Conservation (phyloP, 208 protist genomes). For the Acanthamoeba triangularis region DNA sequence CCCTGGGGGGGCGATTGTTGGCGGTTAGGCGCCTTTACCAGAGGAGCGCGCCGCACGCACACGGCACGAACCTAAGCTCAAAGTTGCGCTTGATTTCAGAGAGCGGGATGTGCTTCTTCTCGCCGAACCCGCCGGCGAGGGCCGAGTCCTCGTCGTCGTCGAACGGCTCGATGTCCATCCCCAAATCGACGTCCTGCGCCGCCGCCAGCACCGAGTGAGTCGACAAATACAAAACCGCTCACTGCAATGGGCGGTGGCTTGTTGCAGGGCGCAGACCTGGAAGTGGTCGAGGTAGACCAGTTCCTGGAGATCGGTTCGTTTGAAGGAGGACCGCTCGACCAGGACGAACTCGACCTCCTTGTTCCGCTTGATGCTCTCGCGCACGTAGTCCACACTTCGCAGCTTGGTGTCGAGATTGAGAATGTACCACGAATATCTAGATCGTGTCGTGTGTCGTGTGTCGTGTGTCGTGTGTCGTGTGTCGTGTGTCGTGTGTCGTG, state of each 20-base stretch:
- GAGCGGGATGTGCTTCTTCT: background rate
- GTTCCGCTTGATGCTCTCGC: conserved; percentile 11
- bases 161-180: background rate
- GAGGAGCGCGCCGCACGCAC: no score
- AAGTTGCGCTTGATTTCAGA: conserved; percentile 22
- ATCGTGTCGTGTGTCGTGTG: no score
- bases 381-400: background rate
- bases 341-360: background rate
- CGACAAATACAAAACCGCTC: background rate
- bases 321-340: background rate
- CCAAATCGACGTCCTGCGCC: conserved; percentile 4
- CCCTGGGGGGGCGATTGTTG: background rate
- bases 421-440: background rate
- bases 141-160: background rate
- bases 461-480: accelerated
- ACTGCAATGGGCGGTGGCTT: background rate
- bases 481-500: no score
- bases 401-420: conserved; percentile 14
- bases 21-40: no score
- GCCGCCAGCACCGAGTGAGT: background rate
- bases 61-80: background rate
- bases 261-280: background rate
- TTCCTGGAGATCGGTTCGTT: background rate
- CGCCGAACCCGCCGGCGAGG: background rate
- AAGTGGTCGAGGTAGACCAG: background rate